These are phyloP conservation scores for Cryptococcus maquisensis DNA, from an alignment of 1,284 basidiomycete species.

Conservation along the genomic window DNA sequence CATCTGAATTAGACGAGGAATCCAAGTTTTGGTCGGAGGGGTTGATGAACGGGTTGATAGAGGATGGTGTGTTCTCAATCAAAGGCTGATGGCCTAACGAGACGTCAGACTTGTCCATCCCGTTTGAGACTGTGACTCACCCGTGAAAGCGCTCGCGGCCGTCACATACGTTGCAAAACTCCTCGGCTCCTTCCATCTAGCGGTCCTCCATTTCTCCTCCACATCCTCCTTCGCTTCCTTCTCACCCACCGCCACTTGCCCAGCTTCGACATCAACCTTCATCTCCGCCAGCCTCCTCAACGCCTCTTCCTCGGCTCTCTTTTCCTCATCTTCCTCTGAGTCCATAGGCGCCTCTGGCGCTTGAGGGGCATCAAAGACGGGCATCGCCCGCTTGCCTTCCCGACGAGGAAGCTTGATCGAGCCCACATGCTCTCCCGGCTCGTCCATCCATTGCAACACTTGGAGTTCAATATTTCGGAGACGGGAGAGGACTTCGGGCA, in stretches of 20 bases:
- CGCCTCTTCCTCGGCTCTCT: constrained; percentile 62
- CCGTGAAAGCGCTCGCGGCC: constrained; percentile 31
- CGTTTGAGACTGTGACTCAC: constrained; percentile 15
- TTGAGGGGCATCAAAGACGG: constrained; percentile 45
- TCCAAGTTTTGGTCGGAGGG: neutral
- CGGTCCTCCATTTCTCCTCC: constrained; percentile 44
- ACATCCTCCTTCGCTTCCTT: constrained; percentile 14
- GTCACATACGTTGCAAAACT: constrained; percentile 25
- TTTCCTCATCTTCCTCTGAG: constrained; percentile 47
- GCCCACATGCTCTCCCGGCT: constrained; percentile 68
- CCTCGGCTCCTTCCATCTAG: constrained; percentile 36
- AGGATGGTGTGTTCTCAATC: constrained; percentile 14
- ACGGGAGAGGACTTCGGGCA: constrained; percentile 68
- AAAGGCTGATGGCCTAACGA: constrained; percentile 11
- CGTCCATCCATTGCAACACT: constrained; percentile 61
- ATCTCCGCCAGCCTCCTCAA: constrained; percentile 64
- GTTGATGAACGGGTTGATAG: neutral
- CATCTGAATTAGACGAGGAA: neutral
- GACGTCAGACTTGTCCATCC: neutral
- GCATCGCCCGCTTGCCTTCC: constrained; percentile 53
- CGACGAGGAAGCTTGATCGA: constrained; percentile 62
- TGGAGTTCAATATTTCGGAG: constrained; percentile 75
- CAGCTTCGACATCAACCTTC: constrained; percentile 51
- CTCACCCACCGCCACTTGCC: neutral
- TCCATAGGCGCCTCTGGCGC: constrained; percentile 6